A percentile compares a stretch with the other conserved stretches of the same genome.
These are phyloP conservation scores for Russula griseocarnosa DNA, from an alignment of 768 basidiomycete genomes.

Conservation along the genomic window DNA sequence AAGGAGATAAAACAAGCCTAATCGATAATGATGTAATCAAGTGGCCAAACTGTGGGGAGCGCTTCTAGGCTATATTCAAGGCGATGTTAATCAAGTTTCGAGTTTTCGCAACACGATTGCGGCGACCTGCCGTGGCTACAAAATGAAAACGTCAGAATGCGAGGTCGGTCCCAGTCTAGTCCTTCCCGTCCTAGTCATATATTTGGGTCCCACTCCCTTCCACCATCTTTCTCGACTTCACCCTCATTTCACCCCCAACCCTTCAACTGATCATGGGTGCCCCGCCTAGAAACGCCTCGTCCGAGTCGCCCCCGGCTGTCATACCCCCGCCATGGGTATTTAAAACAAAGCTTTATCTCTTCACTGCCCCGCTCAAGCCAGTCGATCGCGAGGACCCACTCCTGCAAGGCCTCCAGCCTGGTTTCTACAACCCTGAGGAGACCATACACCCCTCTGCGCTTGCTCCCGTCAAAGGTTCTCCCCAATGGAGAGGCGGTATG, in stretches of 20 bases:
- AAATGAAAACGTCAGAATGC: too few species aligned
- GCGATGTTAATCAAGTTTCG: too few species aligned
- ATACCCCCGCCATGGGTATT: slow-evolving; percentile 21
- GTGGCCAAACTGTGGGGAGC: too few species aligned
- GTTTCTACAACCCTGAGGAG: slow-evolving; percentile 21
- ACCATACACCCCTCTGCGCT: slow-evolving; percentile 22
- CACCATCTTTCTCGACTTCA: too few species aligned
- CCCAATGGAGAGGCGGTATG: slow-evolving; percentile 19
- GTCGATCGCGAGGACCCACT: slow-evolving; percentile 6
- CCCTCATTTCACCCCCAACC: neutral
- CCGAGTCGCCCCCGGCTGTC: neutral
- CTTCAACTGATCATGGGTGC: neutral
- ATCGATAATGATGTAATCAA: too few species aligned
- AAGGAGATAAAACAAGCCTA: too few species aligned
- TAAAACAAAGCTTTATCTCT: slow-evolving; percentile 16
- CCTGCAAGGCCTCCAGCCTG: slow-evolving; percentile 23
- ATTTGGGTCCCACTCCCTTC: neutral
- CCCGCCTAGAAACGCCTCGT: neutral
- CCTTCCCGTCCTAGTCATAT: too few species aligned
- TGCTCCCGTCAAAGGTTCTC: neutral
- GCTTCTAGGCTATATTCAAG: too few species aligned
- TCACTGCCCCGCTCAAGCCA: slow-evolving; percentile 6
- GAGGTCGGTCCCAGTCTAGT: too few species aligned
- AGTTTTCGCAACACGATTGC: too few species aligned
- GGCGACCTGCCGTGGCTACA: too few species aligned